phyloP scores from a whole-genome alignment of 495 filamentous ascomycete genomes.

The Parachaetomium inaequale region DNA sequence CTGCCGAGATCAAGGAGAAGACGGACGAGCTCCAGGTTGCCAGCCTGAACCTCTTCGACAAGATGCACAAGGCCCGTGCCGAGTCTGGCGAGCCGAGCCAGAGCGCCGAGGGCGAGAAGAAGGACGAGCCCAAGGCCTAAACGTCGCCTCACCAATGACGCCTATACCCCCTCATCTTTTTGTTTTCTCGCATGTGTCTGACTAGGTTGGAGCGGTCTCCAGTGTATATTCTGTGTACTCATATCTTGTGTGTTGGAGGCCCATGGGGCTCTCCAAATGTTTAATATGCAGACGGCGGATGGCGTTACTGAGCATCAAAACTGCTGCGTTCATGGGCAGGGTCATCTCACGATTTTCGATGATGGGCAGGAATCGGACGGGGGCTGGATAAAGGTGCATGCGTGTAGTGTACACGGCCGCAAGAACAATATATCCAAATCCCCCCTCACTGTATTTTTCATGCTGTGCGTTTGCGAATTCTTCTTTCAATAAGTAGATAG shows the following conservation, averaged over 20 bases:
- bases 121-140: conserved; percentile 54
- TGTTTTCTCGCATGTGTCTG: conserved; percentile 32
- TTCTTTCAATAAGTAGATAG: too few species aligned
- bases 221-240: conserved; percentile 44
- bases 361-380: conserved; percentile 28
- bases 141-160: conserved; percentile 15
- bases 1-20: conserved; percentile 94
- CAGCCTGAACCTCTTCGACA: conserved; percentile 95
- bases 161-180: conserved; percentile 27
- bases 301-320: conserved; percentile 51
- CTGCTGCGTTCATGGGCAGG: conserved; percentile 33
- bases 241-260: conserved; percentile 37
- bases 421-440: conserved; percentile 28
- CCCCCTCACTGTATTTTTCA: conserved; percentile 23
- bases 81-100: conserved; percentile 53
- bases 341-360: conserved; percentile 34
- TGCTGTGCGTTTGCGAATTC: background rate
- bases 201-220: conserved; percentile 36
- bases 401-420: conserved; percentile 24
- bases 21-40: conserved; percentile 95
- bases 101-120: conserved; percentile 79
- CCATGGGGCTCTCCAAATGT: conserved; percentile 28
- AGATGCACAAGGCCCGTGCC: conserved; percentile 95
- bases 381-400: conserved; percentile 27
- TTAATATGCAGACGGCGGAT: conserved; percentile 42